A percentile compares a stretch with the other conserved stretches of the same genome.
phyloP scores from a whole-genome alignment of 2,329 filamentous ascomycete genomes.

The Aspergillus versicolor region DNA sequence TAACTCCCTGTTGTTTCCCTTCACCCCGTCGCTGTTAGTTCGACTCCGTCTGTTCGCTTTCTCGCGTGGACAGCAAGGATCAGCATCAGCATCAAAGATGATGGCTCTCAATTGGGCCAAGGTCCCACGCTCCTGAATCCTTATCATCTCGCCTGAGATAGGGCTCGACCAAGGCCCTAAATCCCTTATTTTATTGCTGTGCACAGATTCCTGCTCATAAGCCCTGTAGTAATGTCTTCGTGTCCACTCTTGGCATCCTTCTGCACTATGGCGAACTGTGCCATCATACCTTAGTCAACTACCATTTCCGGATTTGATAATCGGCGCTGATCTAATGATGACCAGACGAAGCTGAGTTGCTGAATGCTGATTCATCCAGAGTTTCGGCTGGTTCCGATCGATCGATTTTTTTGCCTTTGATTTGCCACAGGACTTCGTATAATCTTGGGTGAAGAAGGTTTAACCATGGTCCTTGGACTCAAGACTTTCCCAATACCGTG shows the following conservation, averaged over 20 bases:
- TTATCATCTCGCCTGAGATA: background rate
- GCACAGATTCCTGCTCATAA: background rate
- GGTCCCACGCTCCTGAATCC: background rate
- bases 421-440: background rate
- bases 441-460: background rate
- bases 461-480: background rate
- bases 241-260: background rate
- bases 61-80: constrained; percentile 24
- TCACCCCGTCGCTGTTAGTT: background rate
- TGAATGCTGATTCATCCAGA: background rate
- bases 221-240: background rate
- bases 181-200: too few relatives aligned
- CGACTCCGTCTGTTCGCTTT: background rate
- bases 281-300: background rate
- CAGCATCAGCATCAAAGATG: constrained; percentile 6
- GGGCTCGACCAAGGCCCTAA: background rate
- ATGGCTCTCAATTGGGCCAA: background rate
- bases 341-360: background rate
- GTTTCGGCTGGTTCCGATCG: background rate
- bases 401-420: background rate
- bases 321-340: background rate
- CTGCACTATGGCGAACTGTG: too few relatives aligned
- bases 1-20: background rate
- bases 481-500: background rate
- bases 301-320: background rate